A percentile compares a stretch with the other conserved stretches of the same genome.
These are phyloP conservation scores for Rhizopus stolonifer DNA, from an alignment of 371 early-diverging fungal species.

Conservation along the genomic window DNA sequence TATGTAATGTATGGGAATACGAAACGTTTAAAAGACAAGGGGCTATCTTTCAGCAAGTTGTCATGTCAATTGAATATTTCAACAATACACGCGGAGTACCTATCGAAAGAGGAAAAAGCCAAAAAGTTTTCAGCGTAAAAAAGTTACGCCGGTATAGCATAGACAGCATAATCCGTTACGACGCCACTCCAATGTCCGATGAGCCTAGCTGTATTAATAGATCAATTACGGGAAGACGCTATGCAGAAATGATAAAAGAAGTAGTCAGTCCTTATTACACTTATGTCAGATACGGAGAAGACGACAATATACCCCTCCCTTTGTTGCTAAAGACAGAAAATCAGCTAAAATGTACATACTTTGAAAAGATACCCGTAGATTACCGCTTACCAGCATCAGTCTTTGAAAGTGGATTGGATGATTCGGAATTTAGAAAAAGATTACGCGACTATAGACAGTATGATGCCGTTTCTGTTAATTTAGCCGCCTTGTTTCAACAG, in stretches of 20 bases:
- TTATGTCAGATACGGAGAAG: conserved; percentile 20
- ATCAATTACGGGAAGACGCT: conserved; percentile 26
- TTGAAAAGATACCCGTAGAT: conserved; percentile 16
- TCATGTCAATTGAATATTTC: conserved; percentile 22
- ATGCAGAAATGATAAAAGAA: conserved; percentile 3
- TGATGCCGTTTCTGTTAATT: conserved; percentile 18
- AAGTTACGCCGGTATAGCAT: background rate
- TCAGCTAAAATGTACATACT: conserved; percentile 22
- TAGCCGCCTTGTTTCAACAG: conserved; percentile 29
- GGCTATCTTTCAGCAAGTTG: conserved; percentile 14
- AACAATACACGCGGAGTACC: conserved; percentile 35
- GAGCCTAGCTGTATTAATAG: conserved; percentile 20
- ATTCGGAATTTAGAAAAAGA: conserved; percentile 26
- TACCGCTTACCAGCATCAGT: conserved; percentile 23
- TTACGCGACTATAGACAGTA: conserved; percentile 19
- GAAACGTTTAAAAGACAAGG: conserved; percentile 39
- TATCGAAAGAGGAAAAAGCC: background rate
- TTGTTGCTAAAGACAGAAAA: conserved; percentile 27
- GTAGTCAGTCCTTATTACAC: conserved; percentile 19
- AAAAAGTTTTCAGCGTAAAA: too few species aligned
- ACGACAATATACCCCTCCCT: conserved; percentile 25
- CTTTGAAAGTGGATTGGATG: conserved; percentile 31
- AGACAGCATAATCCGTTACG: background rate
- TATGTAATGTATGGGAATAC: conserved; percentile 16
- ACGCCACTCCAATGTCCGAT: conserved; percentile 22